Evolutionary conservation across 148 eudicot species (phyloP).

Genomic region (Vaccinium macrocarpon): DNA sequence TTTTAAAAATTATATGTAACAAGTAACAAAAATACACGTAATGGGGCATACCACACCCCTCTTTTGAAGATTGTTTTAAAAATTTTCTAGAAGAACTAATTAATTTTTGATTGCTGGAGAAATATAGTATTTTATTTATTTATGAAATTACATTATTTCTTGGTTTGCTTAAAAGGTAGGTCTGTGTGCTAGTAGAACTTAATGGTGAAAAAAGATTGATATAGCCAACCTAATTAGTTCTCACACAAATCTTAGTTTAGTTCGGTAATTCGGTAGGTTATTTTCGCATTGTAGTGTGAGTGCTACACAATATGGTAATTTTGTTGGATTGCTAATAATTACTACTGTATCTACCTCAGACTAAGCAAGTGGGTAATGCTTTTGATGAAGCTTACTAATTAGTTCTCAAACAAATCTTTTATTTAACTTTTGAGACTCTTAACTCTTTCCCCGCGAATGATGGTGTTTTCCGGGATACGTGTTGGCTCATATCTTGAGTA

Average conservation of each 20-base stretch:
- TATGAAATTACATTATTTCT: too few relatives aligned
- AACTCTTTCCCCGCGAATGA: neutral
- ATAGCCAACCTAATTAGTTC: neutral
- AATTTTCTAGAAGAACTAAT: neutral
- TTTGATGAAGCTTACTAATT: neutral
- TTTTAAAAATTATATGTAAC: too few relatives aligned
- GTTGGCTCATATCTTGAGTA: neutral
- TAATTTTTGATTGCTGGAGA: neutral
- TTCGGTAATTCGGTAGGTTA: neutral
- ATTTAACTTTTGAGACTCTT: neutral
- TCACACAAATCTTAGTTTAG: neutral
- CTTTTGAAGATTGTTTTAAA: neutral
- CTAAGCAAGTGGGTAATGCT: neutral
- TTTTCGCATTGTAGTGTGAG: neutral
- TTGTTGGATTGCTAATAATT: neutral
- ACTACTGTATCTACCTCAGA: neutral
- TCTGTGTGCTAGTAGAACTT: neutral
- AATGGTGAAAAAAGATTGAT: neutral
- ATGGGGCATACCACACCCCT: too few relatives aligned
- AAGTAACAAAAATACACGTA: too few relatives aligned
- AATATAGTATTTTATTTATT: too few relatives aligned
- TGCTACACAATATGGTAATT: neutral
- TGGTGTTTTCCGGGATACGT: neutral
- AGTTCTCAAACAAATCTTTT: neutral
- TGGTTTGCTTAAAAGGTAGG: neutral